Conservation (phyloP, 805 yeast genomes). For the Kluyveromyces wickerhamii region DNA sequence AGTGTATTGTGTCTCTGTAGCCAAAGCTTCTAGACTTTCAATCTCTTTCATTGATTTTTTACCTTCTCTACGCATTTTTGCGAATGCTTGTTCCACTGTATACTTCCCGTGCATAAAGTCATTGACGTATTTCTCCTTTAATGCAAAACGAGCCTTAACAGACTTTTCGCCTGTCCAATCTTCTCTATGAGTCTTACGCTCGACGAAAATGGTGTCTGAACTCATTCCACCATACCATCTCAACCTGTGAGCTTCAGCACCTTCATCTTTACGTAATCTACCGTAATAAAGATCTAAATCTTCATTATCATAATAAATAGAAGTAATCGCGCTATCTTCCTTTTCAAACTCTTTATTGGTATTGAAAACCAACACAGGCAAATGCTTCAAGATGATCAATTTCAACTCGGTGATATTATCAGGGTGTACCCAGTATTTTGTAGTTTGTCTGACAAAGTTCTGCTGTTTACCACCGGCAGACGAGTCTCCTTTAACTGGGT, state of each 20-base stretch:
- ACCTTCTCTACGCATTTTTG: slow-evolving; percentile 87
- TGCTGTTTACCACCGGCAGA: slow-evolving; percentile 98
- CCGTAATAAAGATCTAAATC: slow-evolving; percentile 90
- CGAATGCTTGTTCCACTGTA: slow-evolving; percentile 85
- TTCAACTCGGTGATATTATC: slow-evolving; percentile 96
- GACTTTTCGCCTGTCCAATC: slow-evolving; percentile 99
- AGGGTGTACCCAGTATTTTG: slow-evolving; percentile 99
- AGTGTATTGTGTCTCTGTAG: slow-evolving; percentile 87
- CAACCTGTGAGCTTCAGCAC: slow-evolving; percentile 96
- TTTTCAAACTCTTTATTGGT: slow-evolving; percentile 89
- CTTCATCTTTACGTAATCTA: slow-evolving; percentile 90
- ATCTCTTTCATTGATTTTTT: slow-evolving; percentile 81
- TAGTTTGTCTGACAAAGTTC: slow-evolving; percentile 96
- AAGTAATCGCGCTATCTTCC: slow-evolving; percentile 94
- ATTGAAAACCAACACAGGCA: slow-evolving; percentile 95
- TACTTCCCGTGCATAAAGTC: slow-evolving; percentile 74
- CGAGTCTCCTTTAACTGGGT: slow-evolving; percentile 90
- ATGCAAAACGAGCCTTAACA: slow-evolving; percentile 93
- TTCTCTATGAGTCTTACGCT: slow-evolving; percentile 96
- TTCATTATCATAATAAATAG: slow-evolving; percentile 89
- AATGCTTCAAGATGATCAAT: slow-evolving; percentile 82
- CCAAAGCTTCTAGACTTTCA: slow-evolving; percentile 85
- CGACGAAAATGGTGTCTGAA: slow-evolving; percentile 86
- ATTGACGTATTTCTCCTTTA: slow-evolving; percentile 87
- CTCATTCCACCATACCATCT: slow-evolving; percentile 99